phyloP scores from a whole-genome alignment of 23 red algal species.

The Cyanidioschyzon merolae region DNA sequence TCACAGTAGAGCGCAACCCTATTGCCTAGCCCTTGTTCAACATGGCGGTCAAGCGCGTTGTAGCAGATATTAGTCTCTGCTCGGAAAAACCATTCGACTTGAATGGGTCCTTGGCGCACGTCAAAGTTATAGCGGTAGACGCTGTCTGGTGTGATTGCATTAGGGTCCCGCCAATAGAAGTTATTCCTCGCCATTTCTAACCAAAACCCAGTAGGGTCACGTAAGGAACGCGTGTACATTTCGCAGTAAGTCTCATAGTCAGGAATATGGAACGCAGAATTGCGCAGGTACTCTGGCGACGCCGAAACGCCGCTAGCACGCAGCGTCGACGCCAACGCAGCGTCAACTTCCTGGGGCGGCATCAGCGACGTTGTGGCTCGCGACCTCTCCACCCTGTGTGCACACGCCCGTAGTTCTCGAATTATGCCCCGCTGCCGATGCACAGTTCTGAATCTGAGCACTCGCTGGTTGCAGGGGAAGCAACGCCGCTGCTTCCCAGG shows the following conservation, averaged over 20 bases:
- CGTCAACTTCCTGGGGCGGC: background rate
- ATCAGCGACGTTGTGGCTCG: background rate
- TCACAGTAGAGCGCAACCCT: constrained; percentile 62
- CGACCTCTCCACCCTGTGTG: background rate
- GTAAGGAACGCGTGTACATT: constrained; percentile 14
- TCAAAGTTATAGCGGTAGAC: constrained; percentile 17
- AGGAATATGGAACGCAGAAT: background rate
- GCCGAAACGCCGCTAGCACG: background rate
- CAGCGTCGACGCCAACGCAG: background rate
- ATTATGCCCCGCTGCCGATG: too few species aligned
- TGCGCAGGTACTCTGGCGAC: background rate
- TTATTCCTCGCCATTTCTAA: constrained; percentile 4
- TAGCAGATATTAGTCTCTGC: constrained; percentile 71
- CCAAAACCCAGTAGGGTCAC: constrained; percentile 17
- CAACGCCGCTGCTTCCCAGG: too few species aligned
- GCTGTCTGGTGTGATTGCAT: background rate
- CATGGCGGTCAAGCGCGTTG: constrained; percentile 73
- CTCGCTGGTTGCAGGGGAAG: too few species aligned
- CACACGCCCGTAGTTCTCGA: background rate
- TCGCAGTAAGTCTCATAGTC: constrained; percentile 8
- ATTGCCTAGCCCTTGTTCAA: constrained; percentile 20
- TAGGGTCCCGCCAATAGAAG: constrained; percentile 3
- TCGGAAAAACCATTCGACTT: constrained; percentile 19
- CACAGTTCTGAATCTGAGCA: too few species aligned
- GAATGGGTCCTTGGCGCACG: constrained; percentile 12